A percentile compares a stretch with the other conserved stretches of the same genome.
These are phyloP conservation scores for Tuber microsphaerosporum DNA, from an alignment of 495 filamentous ascomycete genomes.

Conservation along the genomic window DNA sequence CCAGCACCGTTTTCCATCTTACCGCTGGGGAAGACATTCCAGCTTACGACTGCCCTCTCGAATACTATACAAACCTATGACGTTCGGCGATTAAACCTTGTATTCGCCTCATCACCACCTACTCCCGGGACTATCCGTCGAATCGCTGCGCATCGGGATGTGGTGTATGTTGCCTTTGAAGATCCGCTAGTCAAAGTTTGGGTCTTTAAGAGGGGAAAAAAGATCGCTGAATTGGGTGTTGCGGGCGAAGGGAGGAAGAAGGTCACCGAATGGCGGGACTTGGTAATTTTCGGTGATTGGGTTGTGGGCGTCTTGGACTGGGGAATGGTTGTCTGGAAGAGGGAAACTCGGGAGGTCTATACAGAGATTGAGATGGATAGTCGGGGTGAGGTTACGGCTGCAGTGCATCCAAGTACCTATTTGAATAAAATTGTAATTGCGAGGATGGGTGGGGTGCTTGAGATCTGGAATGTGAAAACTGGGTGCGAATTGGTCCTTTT, in stretches of 20 bases:
- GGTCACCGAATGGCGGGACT: constrained; percentile 47
- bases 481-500: constrained; percentile 44
- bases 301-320: constrained; percentile 70
- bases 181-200: constrained; percentile 63
- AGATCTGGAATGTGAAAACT: constrained; percentile 94
- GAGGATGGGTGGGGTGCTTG: constrained; percentile 75
- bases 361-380: constrained; percentile 46
- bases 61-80: constrained; percentile 91
- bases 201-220: constrained; percentile 91
- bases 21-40: constrained; percentile 84
- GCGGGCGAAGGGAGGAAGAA: constrained; percentile 16
- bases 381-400: constrained; percentile 25
- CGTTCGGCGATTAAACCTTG: constrained; percentile 72
- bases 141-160: constrained; percentile 79
- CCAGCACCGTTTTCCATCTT: constrained; percentile 78
- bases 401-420: constrained; percentile 53
- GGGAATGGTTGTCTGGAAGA: constrained; percentile 81
- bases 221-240: constrained; percentile 58
- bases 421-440: constrained; percentile 92
- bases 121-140: constrained; percentile 81
- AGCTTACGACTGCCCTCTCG: constrained; percentile 91
- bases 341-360: constrained; percentile 76
- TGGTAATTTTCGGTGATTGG: constrained; percentile 86
- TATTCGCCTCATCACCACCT: constrained; percentile 85
- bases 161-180: constrained; percentile 74